Base-by-base conservation (phyloP, 2,329 filamentous ascomycete genomes). In the Xylaria sp. region DNA sequence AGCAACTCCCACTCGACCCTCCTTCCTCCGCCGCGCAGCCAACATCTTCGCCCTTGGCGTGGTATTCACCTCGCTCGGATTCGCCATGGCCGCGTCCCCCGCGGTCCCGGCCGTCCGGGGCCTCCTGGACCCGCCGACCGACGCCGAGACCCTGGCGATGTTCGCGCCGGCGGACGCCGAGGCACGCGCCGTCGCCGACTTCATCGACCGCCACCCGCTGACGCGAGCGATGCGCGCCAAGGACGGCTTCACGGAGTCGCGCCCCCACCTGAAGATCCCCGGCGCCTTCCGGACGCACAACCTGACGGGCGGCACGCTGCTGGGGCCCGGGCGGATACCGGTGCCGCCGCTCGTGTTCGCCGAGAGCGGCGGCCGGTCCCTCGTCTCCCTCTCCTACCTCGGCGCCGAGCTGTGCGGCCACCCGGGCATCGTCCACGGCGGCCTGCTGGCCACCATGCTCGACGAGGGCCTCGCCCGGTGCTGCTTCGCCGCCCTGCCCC, bases 401-500 rank as follows among this genome's bases (percentile, higher is more conserved):
- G 93, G 93, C 1, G 74, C 80, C 2, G 86, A 90, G 64, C 77
- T 97, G 39, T 97, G 91, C 69, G 93, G 93, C 1, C 92, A 97
- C 71, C 90, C 91, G 5, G 91, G 90, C 2, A 91, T 97, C 58
- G 83, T 97, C 6, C 94, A 97, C 71, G 93, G 93, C 46, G 93
- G 93, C 0, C 76, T 96, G 60, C 77, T 97, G 52, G 93, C 93
- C n/a, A 97, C 93, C 11, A 81, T 97, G 70, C 77, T 97, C 48
- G 93, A 97, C 69, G 93, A 97, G 72, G 91, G 91, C 0, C 77
- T 97, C 40, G 93, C 90, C 26, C 81, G 91, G 50, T 95, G 91
- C 72, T 95, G 90, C 69, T 96, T 97, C 73, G 86, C 85, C 4
- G 91, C 91, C 20, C 78, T 97, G 67, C 93, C 93, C 24, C 91